Base-by-base conservation (phyloP, 2,329 filamentous ascomycete genomes). In the Colletotrichum godetiae region DNA sequence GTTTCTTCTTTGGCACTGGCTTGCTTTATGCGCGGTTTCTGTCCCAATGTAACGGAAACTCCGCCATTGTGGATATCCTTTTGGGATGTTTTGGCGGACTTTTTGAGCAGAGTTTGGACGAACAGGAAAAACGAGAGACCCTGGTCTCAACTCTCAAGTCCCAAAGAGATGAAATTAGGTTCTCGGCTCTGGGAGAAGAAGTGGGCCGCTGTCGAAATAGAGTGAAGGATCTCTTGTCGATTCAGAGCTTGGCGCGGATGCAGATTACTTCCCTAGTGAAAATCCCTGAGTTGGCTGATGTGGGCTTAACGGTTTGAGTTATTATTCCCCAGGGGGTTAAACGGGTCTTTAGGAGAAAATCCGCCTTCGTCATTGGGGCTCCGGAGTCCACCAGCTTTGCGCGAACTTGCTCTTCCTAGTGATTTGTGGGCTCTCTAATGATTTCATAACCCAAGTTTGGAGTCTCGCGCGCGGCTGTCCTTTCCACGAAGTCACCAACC, bases 1-100 rank as follows among this genome's bases (percentile, higher is more conserved):
- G 57, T 33, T 68, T 35, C 64, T 68, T 12, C 49, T 68, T 72
- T 72, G 57, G 68, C 68, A 49, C 31, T 63, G 57, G 68, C 27
- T 55, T 29, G 29, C 15, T 61, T 72, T 22, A 72, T 62, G 64
- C 68, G 65, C 37, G 37, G 35, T 53, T 63, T 68, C 29, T 53
- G 22, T 68, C 15, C 42, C 35, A 33, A 60, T 60, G 59, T 66
- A 60, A 69, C 59, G n/a, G 31, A 37, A 64, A 64, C 42, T 60
- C 69, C 69, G 53, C 33, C 55, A 19, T 13, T 35, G 65, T 63
- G 69, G 67, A 37, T 64, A 53, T 53, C n/a, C n/a, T 27, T 8
- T 15, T n/a, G 24, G 33, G n/a, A 49, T 49, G 37, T 49, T 49
- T 22, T 22, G 42, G n/a, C 42, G 42, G 19, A 49, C 42, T 49